These are phyloP conservation scores for Globisporangium splendens DNA, from an alignment of 352 stramenopile species.

Conservation along the genomic window DNA sequence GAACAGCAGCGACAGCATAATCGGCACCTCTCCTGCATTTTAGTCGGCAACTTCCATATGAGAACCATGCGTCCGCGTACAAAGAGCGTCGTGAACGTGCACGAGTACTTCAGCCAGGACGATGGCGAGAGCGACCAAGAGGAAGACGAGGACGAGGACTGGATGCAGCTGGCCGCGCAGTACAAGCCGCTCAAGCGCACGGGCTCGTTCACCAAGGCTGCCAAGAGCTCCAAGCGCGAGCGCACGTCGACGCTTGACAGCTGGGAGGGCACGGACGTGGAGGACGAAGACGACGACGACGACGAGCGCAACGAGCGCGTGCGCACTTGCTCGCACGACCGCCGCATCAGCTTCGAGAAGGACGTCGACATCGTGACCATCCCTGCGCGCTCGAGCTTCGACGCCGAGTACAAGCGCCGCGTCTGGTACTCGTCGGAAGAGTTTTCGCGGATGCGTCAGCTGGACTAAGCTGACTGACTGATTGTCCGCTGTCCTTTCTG, in stretches of 20 bases:
- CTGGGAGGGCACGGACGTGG: slow-evolving; percentile 47
- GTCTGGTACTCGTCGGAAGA: slow-evolving; percentile 79
- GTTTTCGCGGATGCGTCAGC: slow-evolving; percentile 46
- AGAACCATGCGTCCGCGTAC: slow-evolving; percentile 62
- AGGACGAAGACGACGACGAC: slow-evolving; percentile 58
- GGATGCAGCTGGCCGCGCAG: slow-evolving; percentile 41
- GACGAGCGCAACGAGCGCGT: slow-evolving; percentile 37
- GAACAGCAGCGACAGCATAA: too few relatives aligned
- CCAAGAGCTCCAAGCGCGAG: slow-evolving; percentile 27
- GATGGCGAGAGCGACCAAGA: slow-evolving; percentile 37
- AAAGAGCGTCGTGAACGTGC: slow-evolving; percentile 63
- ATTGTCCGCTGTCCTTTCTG: slow-evolving; percentile 5
- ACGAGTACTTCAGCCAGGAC: slow-evolving; percentile 73
- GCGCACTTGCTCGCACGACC: slow-evolving; percentile 63
- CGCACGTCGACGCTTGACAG: slow-evolving; percentile 59
- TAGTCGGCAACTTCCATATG: neutral
- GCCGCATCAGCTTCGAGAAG: slow-evolving; percentile 75
- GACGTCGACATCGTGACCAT: slow-evolving; percentile 75
- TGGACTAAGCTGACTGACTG: slow-evolving; percentile 11
- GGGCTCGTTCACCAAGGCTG: slow-evolving; percentile 30
- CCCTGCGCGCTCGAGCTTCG: slow-evolving; percentile 61
- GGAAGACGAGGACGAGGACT: slow-evolving; percentile 46
- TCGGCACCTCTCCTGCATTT: slow-evolving; percentile 6
- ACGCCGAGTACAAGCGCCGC: slow-evolving; percentile 71
- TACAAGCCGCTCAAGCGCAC: slow-evolving; percentile 8